Conservation (phyloP, 495 filamentous ascomycete species). For the Neurospora sp. region DNA sequence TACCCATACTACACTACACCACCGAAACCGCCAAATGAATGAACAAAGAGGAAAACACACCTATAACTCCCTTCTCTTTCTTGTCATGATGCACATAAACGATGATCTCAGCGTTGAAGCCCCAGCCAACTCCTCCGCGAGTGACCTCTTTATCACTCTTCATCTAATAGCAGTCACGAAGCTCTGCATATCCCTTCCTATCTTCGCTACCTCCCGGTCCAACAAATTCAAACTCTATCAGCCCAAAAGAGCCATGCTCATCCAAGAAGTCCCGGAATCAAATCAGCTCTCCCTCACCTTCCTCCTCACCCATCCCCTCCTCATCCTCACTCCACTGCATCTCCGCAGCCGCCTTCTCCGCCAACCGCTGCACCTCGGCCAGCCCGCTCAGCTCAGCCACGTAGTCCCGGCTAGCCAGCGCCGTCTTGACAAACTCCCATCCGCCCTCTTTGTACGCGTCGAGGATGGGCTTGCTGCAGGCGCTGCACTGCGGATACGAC, state of each 20-base stretch:
- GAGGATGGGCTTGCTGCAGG: conserved; percentile 71
- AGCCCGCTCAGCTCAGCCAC: conserved; percentile 86
- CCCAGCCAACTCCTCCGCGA: background rate
- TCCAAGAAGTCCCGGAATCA: background rate
- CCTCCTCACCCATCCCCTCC: conserved; percentile 27
- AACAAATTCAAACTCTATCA: background rate
- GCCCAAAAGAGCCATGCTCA: background rate
- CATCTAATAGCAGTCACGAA: background rate
- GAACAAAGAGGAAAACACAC: background rate
- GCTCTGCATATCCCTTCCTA: background rate
- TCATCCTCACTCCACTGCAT: conserved; percentile 41
- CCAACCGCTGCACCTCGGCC: conserved; percentile 78
- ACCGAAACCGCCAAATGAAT: background rate
- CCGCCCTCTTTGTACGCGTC: conserved; percentile 60
- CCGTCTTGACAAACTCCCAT: conserved; percentile 84
- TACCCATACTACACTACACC: background rate
- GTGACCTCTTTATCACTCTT: background rate
- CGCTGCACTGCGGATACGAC: conserved; percentile 85
- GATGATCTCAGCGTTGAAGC: background rate
- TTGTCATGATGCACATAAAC: background rate
- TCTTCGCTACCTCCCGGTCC: background rate
- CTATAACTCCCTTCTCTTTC: background rate
- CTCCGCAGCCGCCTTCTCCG: conserved; percentile 44
- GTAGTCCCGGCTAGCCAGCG: conserved; percentile 73
- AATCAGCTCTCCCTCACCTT: conserved; percentile 35